Base-by-base conservation (phyloP, 2,329 filamentous ascomycete genomes). In the Stachybotrys chartarum region DNA sequence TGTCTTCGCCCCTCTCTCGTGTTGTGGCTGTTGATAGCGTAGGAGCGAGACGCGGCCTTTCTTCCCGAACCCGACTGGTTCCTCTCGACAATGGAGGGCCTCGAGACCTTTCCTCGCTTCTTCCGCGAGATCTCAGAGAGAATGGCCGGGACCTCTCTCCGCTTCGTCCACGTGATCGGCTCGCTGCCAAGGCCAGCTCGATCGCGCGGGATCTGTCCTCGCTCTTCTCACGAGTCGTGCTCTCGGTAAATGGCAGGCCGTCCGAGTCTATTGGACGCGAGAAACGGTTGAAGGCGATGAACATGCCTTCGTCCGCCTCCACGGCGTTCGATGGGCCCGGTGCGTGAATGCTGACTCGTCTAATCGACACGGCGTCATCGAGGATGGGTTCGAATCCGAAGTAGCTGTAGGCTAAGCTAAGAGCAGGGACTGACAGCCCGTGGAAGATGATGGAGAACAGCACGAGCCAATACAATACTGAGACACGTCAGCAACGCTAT, bases 261-360 rank as follows among this genome's bases (percentile, higher is more conserved):
- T 42, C 35, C 3, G 35, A 10, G 8, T 42, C 35, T 14, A 61
- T 54, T 30, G 72, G 70, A 10, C 72, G 63, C n/a, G 68, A 74
- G 64, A 77, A 78, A 51, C 75, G 72, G 63, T 77, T 77, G 62
- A 74, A 75, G 1, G 71, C 70, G 48, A 75, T 68, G 55, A 76
- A 73, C 3, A 62, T 68, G 30, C 68, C 59, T 7, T 56, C 53
- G 53, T 73, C 70, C 24, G 67, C 66, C n/a, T 24, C 16, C 5
- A 70, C 62, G 30, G 73, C 74, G 57, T 75, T 73, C 5, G 66
- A 61, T 0, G 73, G 71, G 6, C 66, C 64, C 30, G 16, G 44
- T 30, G 46, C 31, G 32, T 66, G 64, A 6, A 68, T 64, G 11
- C 70, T 71, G 39, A 63, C 58, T 45, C 72, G 68, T 17, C 67